phyloP scores from a whole-genome alignment of 306 rosid genomes.

The Malus orientalis region DNA sequence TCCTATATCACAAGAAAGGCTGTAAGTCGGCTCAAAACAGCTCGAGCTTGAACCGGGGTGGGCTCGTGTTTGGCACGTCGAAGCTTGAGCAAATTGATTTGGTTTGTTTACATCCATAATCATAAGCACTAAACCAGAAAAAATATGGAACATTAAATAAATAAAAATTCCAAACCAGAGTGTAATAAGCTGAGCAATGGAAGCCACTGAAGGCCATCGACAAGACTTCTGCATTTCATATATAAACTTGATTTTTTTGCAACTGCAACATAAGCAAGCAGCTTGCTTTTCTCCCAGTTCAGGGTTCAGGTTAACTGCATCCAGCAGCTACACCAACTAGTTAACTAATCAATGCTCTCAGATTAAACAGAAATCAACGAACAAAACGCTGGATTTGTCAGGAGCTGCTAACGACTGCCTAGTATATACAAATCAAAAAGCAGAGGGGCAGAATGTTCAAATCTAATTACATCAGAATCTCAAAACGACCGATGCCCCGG shows the following conservation, averaged over 20 bases:
- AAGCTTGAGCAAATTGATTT: no score
- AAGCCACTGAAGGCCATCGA: not conserved
- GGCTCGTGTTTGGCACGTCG: no score
- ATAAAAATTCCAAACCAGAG: not conserved
- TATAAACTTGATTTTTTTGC: not conserved
- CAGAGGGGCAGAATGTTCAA: slow-evolving; percentile 8
- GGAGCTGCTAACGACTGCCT: slow-evolving; percentile 22
- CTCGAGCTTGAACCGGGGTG: no score
- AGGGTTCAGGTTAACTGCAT: not conserved
- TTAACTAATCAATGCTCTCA: not conserved
- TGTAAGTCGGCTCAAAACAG: no score
- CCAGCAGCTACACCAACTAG: not conserved
- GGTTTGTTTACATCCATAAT: no score
- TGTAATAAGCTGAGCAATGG: not conserved
- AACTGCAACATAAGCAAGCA: not conserved
- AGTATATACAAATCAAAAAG: slow-evolving; percentile 30
- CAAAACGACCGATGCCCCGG: not conserved
- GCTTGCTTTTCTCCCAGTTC: not conserved
- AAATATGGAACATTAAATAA: not conserved
- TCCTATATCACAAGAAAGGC: no score
- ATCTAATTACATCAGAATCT: not conserved
- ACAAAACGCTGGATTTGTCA: not conserved
- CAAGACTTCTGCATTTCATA: not conserved
- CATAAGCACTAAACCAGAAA: not conserved
- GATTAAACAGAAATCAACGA: not conserved